Percentiles rank a stretch among this genome's conserved stretches.
These are phyloP conservation scores for Lentinus tigrinus DNA, from an alignment of 768 basidiomycete species.

Conservation along the genomic window DNA sequence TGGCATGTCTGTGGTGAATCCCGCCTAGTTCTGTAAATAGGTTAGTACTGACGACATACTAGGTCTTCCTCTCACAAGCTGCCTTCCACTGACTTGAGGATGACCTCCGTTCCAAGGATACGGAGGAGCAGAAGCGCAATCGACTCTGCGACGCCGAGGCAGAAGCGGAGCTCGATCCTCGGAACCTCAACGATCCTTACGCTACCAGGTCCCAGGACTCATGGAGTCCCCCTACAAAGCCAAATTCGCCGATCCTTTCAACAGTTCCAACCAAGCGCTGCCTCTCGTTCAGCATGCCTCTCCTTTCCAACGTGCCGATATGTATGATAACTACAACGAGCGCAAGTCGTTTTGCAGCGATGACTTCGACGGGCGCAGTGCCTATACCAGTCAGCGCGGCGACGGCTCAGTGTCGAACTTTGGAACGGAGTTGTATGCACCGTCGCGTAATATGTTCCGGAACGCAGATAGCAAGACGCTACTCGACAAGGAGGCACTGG, in stretches of 20 bases:
- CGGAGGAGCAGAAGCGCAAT: constrained; percentile 83
- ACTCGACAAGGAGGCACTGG: constrained; percentile 78
- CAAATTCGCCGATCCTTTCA: constrained; percentile 52
- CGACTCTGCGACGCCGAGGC: constrained; percentile 73
- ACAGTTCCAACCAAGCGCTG: constrained; percentile 64
- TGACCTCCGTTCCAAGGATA: constrained; percentile 75
- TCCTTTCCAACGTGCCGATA: constrained; percentile 73
- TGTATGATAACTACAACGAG: constrained; percentile 79
- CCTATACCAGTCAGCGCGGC: constrained; percentile 74
- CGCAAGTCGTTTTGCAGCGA: constrained; percentile 70
- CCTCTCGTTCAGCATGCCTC: constrained; percentile 85
- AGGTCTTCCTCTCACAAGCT: constrained; percentile 87
- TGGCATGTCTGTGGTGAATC: constrained; percentile 78
- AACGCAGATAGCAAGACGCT: constrained; percentile 71
- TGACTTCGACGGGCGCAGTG: constrained; percentile 78
- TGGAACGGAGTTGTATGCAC: constrained; percentile 92
- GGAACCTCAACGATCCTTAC: constrained; percentile 64
- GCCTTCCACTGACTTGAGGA: constrained; percentile 92
- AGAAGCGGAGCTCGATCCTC: constrained; percentile 58
- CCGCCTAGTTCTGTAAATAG: too few species aligned
- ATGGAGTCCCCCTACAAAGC: constrained; percentile 41
- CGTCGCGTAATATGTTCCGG: constrained; percentile 94
- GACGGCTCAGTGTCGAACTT: constrained; percentile 81
- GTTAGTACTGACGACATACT: constrained; percentile 11
- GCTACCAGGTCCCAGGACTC: constrained; percentile 65